Base-by-base conservation (phyloP, 768 basidiomycete species). In the Botryobasidium botryosum region DNA sequence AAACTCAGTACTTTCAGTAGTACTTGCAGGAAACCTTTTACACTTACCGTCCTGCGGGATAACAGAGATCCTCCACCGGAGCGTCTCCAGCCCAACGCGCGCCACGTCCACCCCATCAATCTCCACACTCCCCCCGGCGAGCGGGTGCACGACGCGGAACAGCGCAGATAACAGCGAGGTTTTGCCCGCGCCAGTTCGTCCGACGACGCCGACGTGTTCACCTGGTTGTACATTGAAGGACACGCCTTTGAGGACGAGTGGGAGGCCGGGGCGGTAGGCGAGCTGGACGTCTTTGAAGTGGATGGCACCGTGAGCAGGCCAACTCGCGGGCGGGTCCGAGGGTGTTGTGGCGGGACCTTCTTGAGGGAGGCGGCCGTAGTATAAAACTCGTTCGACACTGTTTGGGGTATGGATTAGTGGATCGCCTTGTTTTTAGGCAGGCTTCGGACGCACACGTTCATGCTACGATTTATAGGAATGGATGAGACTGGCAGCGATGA, bases 91-190 rank as follows among this genome's bases (percentile, higher is more conserved):
- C 5, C 64, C 66, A 21, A 69, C 56, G 37, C 59, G 60, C 7
- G 60, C 57, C 24, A 67, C 59, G 48, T 69, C 62, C 12, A 61
- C 48, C 15, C 59, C 66, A 51, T 69, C 67, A 45, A 69, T 57
- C 31, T 46, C 45, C 50, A 69, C 67, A 3, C 36, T 50, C 10
- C 67, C 67, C 1, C 20, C 44, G 6, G n/a, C 12, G 2, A 47
- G 13, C n/a, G n/a, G n/a, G 17, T 96, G 91, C 17, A 90, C 83
- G 26, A 94, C 64, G 18, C 87, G 75, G 62, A 78, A 91, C 0
- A 94, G 65, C 4, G 84, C 78, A 25, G 61, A 59, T 55, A 66
- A 58, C 39, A 68, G 59, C 3, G 64, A 62, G 0, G 57, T 27
- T 28, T 92, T 87, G 31, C 87, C 87, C 0, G 86, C 86, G 40